Base-by-base conservation (phyloP, 1,139 yeast genomes). In the Taiozyma sp. region DNA sequence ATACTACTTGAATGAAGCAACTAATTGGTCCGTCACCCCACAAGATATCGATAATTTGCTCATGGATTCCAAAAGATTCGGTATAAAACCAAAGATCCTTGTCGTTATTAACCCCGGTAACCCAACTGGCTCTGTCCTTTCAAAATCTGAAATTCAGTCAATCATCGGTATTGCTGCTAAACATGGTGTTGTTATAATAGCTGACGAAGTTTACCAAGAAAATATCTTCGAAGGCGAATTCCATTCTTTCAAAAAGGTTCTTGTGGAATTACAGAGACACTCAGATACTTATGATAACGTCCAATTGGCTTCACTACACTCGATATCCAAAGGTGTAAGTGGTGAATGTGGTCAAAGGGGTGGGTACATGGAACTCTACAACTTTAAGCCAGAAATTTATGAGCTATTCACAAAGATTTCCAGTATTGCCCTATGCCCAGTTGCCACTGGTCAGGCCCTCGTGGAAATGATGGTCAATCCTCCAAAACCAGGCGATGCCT, bases 341-440 rank as follows among this genome's bases (percentile, higher is more conserved):
- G 99, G 99, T 54, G 99, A 93, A 72, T 93, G 99, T 76, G 99
- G 99, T 53, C 99, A 93, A 73, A 84, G 99, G 71, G 99, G 98
- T 63, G 99, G 99, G 5, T 95, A 92, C 75, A 88, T 93, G 96
- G 99, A 93, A 70, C 73, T 92, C 14, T 80, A 84, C 16, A 97
- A 97, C 1, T 88, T 93, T 70, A 73, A 79, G 28, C 75, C 75
- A 5, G 92, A 86, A 47, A 85, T 92, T 19, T 74, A 76, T 61
- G 87, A 81, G 43, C 77, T 87, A 50, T 76, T 93, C 49, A 76
- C 87, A 70, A 93, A 93, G 70, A 75, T 93, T 62, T 96, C 96
- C 24, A 87, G 96, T 19, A 90, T 93, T 60, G 85, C 93, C 45
- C 76, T 93, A 54, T 93, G 99, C 69, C 93, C 98, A 0, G 96